Conservation (phyloP, 768 basidiomycete genomes). For the Mrakia hoshinonis region DNA sequence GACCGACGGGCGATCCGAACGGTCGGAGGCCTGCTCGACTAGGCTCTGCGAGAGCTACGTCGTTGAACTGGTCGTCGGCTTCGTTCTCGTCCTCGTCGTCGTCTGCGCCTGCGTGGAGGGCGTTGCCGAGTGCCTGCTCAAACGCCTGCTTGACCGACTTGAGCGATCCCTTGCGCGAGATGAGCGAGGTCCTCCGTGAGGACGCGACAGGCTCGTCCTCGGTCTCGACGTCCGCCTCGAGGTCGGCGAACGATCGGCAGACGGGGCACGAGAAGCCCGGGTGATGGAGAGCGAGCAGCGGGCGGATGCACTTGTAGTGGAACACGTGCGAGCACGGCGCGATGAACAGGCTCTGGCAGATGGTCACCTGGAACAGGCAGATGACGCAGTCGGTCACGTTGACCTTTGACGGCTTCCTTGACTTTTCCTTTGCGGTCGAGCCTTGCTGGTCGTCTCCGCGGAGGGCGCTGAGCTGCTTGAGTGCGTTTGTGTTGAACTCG, state of each 20-base stretch:
- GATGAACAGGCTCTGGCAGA: slow-evolving; percentile 92
- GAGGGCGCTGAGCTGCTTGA: slow-evolving; percentile 61
- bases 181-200: slow-evolving; percentile 29
- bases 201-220: slow-evolving; percentile 45
- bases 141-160: slow-evolving; percentile 26
- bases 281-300: slow-evolving; percentile 76
- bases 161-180: slow-evolving; percentile 19
- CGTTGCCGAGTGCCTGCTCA: slow-evolving; percentile 17
- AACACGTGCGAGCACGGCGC: slow-evolving; percentile 89
- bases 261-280: slow-evolving; percentile 92
- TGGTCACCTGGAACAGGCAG: slow-evolving; percentile 81
- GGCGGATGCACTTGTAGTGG: slow-evolving; percentile 82
- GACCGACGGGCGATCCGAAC: background rate
- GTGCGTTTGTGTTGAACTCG: slow-evolving; percentile 73
- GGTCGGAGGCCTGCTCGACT: background rate
- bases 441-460: slow-evolving; percentile 36
- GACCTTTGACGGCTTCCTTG: slow-evolving; percentile 35
- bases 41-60: background rate
- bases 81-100: background rate
- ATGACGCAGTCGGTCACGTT: slow-evolving; percentile 73
- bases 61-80: background rate
- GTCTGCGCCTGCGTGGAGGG: slow-evolving; percentile 6
- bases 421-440: slow-evolving; percentile 28
- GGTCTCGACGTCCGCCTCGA: slow-evolving; percentile 88
- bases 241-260: slow-evolving; percentile 86